Conservation (phyloP, 2,329 filamentous ascomycete species). For the Colletotrichum tofieldiae region DNA sequence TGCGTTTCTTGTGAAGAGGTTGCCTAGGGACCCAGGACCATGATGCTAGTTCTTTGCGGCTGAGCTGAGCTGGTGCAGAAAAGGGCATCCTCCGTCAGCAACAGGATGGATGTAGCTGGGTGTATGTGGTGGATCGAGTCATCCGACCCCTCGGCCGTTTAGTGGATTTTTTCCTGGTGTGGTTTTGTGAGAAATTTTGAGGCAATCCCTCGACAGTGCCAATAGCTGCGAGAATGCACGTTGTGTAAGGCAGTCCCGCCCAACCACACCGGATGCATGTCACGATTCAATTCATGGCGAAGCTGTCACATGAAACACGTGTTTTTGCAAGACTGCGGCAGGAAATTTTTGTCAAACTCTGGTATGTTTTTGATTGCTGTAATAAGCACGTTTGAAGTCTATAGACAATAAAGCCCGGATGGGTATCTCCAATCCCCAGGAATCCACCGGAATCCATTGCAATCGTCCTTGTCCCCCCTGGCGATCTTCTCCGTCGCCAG, state of each 20-base stretch:
- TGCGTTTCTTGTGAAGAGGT: slow-evolving; percentile 25
- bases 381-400: slow-evolving; percentile 35
- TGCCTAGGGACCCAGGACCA: slow-evolving; percentile 39
- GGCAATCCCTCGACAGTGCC: slow-evolving; percentile 36
- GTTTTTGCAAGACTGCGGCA: neutral
- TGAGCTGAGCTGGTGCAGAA: slow-evolving; percentile 32
- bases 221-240: slow-evolving; percentile 8
- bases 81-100: slow-evolving; percentile 31
- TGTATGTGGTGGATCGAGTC: slow-evolving; percentile 37
- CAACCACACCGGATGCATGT: slow-evolving; percentile 1
- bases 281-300: slow-evolving; percentile 15
- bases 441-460: slow-evolving; percentile 16
- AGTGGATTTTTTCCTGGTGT: slow-evolving; percentile 26
- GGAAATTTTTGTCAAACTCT: slow-evolving; percentile 3
- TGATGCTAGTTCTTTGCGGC: slow-evolving; percentile 39
- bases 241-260: neutral
- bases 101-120: slow-evolving; percentile 3
- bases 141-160: slow-evolving; percentile 15
- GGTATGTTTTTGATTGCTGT: slow-evolving; percentile 25
- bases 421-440: slow-evolving; percentile 40
- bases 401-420: slow-evolving; percentile 34
- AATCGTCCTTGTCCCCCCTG: neutral
- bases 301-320: slow-evolving; percentile 27
- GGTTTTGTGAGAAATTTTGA: slow-evolving; percentile 31
- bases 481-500: slow-evolving; percentile 29